These are phyloP conservation scores for Populus hybrid DNA, from an alignment of 441 rosid species.

Conservation along the genomic window DNA sequence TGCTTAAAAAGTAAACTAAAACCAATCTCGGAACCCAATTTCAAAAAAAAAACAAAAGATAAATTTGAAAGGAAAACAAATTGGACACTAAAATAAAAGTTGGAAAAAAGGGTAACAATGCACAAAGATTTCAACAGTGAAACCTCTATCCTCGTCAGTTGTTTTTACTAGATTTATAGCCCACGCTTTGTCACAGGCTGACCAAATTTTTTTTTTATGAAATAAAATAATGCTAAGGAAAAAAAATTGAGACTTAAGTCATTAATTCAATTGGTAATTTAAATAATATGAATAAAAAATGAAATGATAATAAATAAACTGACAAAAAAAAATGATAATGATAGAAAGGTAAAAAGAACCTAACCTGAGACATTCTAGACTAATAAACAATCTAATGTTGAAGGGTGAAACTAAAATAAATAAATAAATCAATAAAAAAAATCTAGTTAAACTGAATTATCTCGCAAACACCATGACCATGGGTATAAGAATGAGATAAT, in stretches of 20 bases:
- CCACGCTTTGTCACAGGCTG: fast-evolving
- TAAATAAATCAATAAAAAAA: too few relatives aligned
- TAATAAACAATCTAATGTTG: too few relatives aligned
- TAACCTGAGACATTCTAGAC: not conserved
- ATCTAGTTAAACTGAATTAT: fast-evolving
- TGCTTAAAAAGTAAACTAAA: too few relatives aligned
- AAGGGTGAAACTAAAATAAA: too few relatives aligned
- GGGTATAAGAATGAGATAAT: too few relatives aligned
- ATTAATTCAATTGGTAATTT: not conserved
- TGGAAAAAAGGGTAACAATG: not conserved
- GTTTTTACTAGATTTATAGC: not conserved
- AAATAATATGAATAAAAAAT: too few relatives aligned
- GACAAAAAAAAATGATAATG: too few relatives aligned
- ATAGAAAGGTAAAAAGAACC: not conserved
- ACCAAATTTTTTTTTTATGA: too few relatives aligned
- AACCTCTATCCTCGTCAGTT: not conserved
- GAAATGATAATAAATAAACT: too few relatives aligned
- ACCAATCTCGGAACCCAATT: too few relatives aligned
- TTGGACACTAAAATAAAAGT: too few relatives aligned
- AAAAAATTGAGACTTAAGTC: not conserved
- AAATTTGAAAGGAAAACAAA: not conserved
- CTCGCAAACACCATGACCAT: not conserved
- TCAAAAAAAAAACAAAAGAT: not conserved
- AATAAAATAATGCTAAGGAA: not conserved
- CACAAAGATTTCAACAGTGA: not conserved